phyloP scores from a whole-genome alignment of 768 basidiomycete genomes.

The Guyanaporus albipodus region DNA sequence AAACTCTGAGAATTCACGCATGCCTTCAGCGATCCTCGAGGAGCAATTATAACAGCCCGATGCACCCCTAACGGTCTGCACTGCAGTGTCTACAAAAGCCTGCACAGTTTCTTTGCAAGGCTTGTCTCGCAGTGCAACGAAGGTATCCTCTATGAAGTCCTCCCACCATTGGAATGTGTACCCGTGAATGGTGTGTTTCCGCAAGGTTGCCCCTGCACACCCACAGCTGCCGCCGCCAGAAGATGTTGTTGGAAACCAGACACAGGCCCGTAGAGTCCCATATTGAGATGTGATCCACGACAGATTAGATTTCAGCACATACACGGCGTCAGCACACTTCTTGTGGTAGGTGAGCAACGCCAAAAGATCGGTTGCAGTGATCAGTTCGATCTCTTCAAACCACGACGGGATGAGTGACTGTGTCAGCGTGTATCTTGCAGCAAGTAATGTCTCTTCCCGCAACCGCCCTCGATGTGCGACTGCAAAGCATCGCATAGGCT shows the following conservation, averaged over 20 bases:
- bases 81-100: neutral
- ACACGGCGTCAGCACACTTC: neutral
- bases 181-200: neutral
- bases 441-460: neutral
- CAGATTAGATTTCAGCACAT: neutral
- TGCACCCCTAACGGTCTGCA: neutral
- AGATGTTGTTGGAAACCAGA: neutral
- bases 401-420: neutral
- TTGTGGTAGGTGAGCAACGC: neutral
- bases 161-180: slow-evolving; percentile 1
- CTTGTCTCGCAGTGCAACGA: neutral
- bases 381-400: neutral
- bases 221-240: neutral
- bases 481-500: neutral
- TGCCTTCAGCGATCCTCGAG: neutral
- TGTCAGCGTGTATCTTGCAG: neutral
- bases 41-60: neutral
- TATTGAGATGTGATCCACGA: slow-evolving; percentile 3
- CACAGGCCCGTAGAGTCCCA: neutral
- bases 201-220: neutral
- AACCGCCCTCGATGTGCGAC: neutral
- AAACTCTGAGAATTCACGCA: neutral
- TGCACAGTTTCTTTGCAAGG: neutral
- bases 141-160: neutral
- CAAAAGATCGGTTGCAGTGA: neutral